Percentiles rank a stretch among this genome's conserved stretches.
Conservation (phyloP, 192 early-diverging fungal species). For the Obelidium mucronatum region DNA sequence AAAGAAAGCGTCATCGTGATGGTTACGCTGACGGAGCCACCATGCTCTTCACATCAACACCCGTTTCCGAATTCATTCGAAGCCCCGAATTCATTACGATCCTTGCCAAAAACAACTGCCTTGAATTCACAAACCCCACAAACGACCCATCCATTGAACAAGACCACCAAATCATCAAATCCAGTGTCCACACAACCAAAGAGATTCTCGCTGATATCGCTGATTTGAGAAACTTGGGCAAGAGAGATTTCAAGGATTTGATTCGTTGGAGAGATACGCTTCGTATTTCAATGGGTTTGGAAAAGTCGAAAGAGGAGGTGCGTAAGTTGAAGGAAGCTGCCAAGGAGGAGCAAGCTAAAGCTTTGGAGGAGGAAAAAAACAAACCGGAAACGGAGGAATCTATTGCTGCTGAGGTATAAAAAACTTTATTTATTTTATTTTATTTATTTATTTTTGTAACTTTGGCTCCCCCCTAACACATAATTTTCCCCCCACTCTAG, state of each 20-base stretch:
- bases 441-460: conserved; percentile 3
- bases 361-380: conserved; percentile 66
- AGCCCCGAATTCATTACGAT: conserved; percentile 78
- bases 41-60: conserved; percentile 78
- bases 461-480: conserved; percentile 11
- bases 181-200: conserved; percentile 76
- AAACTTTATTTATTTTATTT: background rate
- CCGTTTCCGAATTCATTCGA: conserved; percentile 82
- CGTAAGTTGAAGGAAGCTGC: conserved; percentile 36
- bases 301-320: conserved; percentile 47
- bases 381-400: conserved; percentile 56
- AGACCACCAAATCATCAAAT: conserved; percentile 54
- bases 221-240: conserved; percentile 93
- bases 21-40: conserved; percentile 98
- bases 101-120: conserved; percentile 79
- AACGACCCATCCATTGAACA: conserved; percentile 57
- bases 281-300: conserved; percentile 64
- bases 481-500: background rate
- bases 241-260: conserved; percentile 89
- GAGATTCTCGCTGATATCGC: conserved; percentile 81
- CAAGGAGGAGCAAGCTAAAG: conserved; percentile 36
- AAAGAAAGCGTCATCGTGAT: conserved; percentile 88
- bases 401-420: conserved; percentile 36
- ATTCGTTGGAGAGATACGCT: conserved; percentile 88
- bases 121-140: conserved; percentile 68